Conservation (phyloP, 169 alveolate species). For the Cryptosporidium tyzzeri region DNA sequence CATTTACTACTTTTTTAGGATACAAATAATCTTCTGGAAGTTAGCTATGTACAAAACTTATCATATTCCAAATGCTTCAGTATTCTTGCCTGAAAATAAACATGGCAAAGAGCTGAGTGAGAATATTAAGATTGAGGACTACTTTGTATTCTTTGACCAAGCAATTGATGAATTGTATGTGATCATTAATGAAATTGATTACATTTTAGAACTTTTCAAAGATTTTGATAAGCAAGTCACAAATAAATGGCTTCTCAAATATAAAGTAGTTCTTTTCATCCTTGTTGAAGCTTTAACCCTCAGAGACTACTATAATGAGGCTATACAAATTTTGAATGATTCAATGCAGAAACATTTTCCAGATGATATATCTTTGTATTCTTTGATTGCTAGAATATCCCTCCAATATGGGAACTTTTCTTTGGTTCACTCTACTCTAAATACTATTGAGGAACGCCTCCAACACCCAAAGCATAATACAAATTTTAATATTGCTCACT, state of each 20-base stretch:
- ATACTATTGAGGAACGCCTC: constrained; percentile 35
- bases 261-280: constrained; percentile 17
- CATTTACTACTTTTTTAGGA: constrained; percentile 52
- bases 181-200: constrained; percentile 48
- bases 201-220: neutral
- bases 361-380: constrained; percentile 38
- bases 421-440: neutral
- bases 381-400: constrained; percentile 38
- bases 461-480: constrained; percentile 22
- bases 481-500: constrained; percentile 58
- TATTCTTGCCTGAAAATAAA: constrained; percentile 32
- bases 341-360: constrained; percentile 46
- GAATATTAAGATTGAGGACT: constrained; percentile 59
- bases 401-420: constrained; percentile 44
- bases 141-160: constrained; percentile 26
- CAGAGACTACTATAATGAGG: constrained; percentile 52
- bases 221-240: neutral
- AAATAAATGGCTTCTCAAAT: constrained; percentile 27
- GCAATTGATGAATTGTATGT: constrained; percentile 43
- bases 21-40: constrained; percentile 53
- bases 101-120: constrained; percentile 1
- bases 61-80: constrained; percentile 18
- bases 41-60: constrained; percentile 50
- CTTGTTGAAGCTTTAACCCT: constrained; percentile 40
- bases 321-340: neutral